These are phyloP conservation scores for Kodamaea alishanica DNA, from an alignment of 1,139 yeast genomes.

Conservation along the genomic window DNA sequence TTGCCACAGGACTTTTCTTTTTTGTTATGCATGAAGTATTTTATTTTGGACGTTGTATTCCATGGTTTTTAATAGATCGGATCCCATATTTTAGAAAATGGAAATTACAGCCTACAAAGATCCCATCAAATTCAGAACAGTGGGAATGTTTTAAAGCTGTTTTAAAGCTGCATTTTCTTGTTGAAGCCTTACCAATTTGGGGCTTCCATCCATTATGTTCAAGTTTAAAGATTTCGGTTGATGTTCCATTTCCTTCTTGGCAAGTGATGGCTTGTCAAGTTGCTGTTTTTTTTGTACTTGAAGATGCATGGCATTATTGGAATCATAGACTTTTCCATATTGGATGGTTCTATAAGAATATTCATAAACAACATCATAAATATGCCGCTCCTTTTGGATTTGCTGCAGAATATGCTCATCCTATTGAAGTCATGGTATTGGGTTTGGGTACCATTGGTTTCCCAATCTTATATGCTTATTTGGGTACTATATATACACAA, in stretches of 20 bases:
- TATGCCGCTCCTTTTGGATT: slow-evolving; percentile 97
- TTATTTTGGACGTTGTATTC: slow-evolving; percentile 81
- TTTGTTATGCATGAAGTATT: slow-evolving; percentile 71
- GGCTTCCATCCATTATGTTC: slow-evolving; percentile 89
- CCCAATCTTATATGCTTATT: slow-evolving; percentile 59
- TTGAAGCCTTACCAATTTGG: slow-evolving; percentile 95
- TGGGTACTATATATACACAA: slow-evolving; percentile 22
- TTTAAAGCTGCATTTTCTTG: slow-evolving; percentile 76
- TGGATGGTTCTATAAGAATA: slow-evolving; percentile 81
- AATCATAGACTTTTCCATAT: slow-evolving; percentile 84
- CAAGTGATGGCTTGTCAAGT: slow-evolving; percentile 61
- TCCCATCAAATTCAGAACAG: slow-evolving; percentile 78
- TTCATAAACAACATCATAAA: slow-evolving; percentile 94
- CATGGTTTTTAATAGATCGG: slow-evolving; percentile 78
- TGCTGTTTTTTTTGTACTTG: slow-evolving; percentile 71
- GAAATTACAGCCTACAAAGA: slow-evolving; percentile 77
- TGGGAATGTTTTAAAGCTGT: slow-evolving; percentile 89
- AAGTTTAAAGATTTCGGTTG: slow-evolving; percentile 65
- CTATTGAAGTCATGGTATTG: slow-evolving; percentile 81
- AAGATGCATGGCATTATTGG: slow-evolving; percentile 96
- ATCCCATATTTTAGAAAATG: slow-evolving; percentile 72
- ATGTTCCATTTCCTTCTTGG: slow-evolving; percentile 78
- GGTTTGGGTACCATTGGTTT: slow-evolving; percentile 95
- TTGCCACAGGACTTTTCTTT: slow-evolving; percentile 81
- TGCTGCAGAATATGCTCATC: slow-evolving; percentile 97